Evolutionary conservation across 345 rosid species (phyloP), one percentile per base, ranked within the genome.

Genomic region (Adansonia digitata): DNA sequence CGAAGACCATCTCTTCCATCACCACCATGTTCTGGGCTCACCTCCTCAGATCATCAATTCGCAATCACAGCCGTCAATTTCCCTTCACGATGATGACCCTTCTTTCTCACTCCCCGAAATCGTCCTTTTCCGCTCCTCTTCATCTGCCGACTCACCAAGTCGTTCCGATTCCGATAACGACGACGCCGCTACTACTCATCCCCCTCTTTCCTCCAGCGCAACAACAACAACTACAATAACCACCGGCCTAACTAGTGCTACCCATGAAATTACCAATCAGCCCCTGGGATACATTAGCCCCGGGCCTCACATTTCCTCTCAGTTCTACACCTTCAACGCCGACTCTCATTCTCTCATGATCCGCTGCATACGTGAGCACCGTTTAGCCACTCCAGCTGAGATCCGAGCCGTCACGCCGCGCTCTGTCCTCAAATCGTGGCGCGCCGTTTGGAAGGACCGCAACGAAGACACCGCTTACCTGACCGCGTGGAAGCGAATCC

Each of bases 401-500:
- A 95, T 95, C 91, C 94, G 98, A n/a, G 74, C 75, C 31, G 99
- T 94, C 15, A 95, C 99, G 27, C 90, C 97, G 0, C 64, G 86
- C 69, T 61, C 91, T 65, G 97, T 95, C 31, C 89, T 95, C 72
- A 85, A 88, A 65, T 95, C 99, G 59, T 93, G 99, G 98, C 97
- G 99, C 29, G 77, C 91, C 59, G 98, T 95, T 22, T 95, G 99
- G 99, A 95, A 95, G 68, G 99, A 95, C 83, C 89, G 98, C 8
- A 93, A 93, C 84, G 99, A 95, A 79, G 99, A 95, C 72, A 95
- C 99, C 8, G 99, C 99, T 22, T 95, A 90, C 84, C 83, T 93
- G 66, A 95, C 98, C 11, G 98, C 94, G 0, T 95, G 99, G 99
- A 95, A 95, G 83, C 90, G 99, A 35, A 95, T 95, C 82, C 98